Evolutionary conservation across 192 early-diverging fungal genomes (phyloP).

Genomic region (Coemansia erecta): DNA sequence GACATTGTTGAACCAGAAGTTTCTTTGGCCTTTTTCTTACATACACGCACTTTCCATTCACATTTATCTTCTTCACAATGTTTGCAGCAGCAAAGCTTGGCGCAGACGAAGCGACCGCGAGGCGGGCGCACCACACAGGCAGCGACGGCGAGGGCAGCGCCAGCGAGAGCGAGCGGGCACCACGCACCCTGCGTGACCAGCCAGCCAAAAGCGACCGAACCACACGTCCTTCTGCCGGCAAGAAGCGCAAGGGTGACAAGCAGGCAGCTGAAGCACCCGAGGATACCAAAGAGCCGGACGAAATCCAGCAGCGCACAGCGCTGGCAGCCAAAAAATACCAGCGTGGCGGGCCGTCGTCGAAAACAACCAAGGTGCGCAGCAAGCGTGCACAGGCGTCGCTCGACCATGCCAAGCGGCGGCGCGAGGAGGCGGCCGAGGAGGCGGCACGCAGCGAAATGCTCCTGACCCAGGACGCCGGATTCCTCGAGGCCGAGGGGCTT

Average conservation of each 20-base stretch:
- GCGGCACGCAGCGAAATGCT: constrained; percentile 80
- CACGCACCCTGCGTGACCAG: constrained; percentile 21
- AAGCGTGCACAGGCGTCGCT: constrained; percentile 65
- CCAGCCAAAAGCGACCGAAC: too few species aligned
- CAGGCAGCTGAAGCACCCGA: constrained; percentile 6
- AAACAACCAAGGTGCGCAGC: constrained; percentile 49
- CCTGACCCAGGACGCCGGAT: constrained; percentile 73
- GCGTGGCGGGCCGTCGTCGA: constrained; percentile 11
- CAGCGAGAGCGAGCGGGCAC: constrained; percentile 9
- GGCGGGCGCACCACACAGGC: background rate
- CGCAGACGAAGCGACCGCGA: background rate
- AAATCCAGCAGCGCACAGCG: constrained; percentile 13
- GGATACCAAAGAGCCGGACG: constrained; percentile 7
- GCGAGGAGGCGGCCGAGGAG: constrained; percentile 64
- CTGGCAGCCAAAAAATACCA: constrained; percentile 35
- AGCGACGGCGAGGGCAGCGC: constrained; percentile 1
- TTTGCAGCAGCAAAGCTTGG: constrained; percentile 3
- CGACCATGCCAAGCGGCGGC: constrained; percentile 59
- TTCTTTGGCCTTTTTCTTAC: background rate
- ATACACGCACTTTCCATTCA: background rate
- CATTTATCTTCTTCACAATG: background rate
- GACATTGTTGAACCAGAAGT: too few species aligned
- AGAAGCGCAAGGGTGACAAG: background rate
- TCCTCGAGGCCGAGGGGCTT: constrained; percentile 82
- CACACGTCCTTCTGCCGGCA: background rate